These are phyloP conservation scores for Trichoderma sp. DNA, from an alignment of 2,329 filamentous ascomycete genomes.

Conservation along the genomic window DNA sequence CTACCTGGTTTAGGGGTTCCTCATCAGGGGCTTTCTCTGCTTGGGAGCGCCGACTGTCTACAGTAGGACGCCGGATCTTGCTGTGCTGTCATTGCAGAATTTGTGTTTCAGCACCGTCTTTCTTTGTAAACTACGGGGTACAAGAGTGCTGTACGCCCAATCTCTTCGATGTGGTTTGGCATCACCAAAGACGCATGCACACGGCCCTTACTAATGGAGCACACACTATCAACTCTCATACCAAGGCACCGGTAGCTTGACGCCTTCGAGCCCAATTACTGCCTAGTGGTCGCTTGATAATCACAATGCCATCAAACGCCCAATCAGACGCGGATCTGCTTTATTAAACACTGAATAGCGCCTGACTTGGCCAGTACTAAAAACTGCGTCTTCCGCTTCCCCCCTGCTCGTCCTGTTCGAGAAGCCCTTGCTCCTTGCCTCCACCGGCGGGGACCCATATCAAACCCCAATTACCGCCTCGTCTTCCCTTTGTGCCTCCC, in stretches of 20 bases:
- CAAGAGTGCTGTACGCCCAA: too few relatives aligned
- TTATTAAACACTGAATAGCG: constrained; percentile 2
- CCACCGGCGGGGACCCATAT: constrained; percentile 10
- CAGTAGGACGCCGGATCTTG: not conserved
- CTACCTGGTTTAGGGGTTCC: constrained; percentile 15
- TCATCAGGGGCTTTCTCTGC: constrained; percentile 5
- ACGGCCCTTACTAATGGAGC: not conserved
- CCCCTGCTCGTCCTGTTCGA: constrained; percentile 2
- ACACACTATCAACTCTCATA: not conserved
- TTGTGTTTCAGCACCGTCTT: not conserved
- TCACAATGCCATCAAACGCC: not conserved
- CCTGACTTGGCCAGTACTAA: not conserved
- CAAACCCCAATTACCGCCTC: constrained; percentile 11
- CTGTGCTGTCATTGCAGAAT: not conserved
- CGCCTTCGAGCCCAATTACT: not conserved
- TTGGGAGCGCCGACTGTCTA: not conserved
- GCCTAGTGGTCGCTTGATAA: not conserved
- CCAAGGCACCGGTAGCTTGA: not conserved
- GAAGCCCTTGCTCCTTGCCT: not conserved
- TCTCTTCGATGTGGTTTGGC: not conserved
- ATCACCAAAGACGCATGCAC: not conserved
- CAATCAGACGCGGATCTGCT: not conserved
- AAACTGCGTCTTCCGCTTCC: not conserved
- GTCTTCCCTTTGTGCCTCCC: not conserved
- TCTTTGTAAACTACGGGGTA: not conserved